phyloP scores from a whole-genome alignment of 2,329 filamentous ascomycete genomes.

The Tolypocladium tropicale region DNA sequence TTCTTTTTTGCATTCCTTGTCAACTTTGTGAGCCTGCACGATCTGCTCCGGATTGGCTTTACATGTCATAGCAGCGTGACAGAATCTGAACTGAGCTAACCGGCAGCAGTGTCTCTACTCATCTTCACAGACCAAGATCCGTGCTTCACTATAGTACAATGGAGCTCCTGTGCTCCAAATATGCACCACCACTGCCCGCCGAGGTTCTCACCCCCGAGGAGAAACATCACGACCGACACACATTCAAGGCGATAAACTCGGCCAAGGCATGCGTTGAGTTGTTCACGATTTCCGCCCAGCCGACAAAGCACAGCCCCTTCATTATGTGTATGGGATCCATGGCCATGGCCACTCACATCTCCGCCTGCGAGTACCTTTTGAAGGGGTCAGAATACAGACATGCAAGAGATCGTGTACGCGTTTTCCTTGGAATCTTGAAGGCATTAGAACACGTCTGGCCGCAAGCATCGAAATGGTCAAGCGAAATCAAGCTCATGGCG shows the following conservation, averaged over 20 bases:
- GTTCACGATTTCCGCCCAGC: constrained; percentile 5
- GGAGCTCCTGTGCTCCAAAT: constrained; percentile 10
- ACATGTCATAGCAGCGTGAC: too few relatives aligned
- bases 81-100: not conserved
- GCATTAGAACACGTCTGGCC: constrained; percentile 8
- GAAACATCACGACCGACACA: constrained; percentile 6
- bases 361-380: constrained; percentile 6
- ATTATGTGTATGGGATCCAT: constrained; percentile 11
- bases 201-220: constrained; percentile 5
- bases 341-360: constrained; percentile 8
- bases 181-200: constrained; percentile 8
- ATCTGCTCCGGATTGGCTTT: too few relatives aligned
- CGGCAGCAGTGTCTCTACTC: constrained; percentile 4
- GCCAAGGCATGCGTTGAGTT: constrained; percentile 7
- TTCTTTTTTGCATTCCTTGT: not conserved
- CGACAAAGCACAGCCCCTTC: constrained; percentile 7
- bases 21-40: too few relatives aligned
- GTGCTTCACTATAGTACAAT: constrained; percentile 8
- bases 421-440: constrained; percentile 8
- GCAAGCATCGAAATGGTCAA: constrained; percentile 6
- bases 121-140: constrained; percentile 9
- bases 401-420: constrained; percentile 7
- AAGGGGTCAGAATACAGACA: constrained; percentile 1
- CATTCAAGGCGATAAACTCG: constrained; percentile 6
- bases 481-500: constrained; percentile 8